Percentiles rank a stretch among this genome's conserved stretches.
Evolutionary conservation across 2,329 filamentous ascomycete species (phyloP).

Genomic region (Emmonsia crescens): DNA sequence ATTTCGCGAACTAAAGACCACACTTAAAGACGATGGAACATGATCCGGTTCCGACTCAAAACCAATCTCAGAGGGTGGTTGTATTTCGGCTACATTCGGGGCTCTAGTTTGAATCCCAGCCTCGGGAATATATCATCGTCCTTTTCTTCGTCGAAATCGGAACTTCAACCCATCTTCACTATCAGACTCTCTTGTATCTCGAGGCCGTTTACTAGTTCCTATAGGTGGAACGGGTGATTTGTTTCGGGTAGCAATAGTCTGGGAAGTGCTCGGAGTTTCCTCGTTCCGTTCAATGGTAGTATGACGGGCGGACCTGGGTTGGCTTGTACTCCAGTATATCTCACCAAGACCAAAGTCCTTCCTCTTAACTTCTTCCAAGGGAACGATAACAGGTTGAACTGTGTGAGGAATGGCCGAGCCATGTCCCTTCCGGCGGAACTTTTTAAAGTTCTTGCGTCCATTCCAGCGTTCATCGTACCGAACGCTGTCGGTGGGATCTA

Average conservation of each 20-base stretch:
- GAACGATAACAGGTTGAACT: slow-evolving; percentile 52
- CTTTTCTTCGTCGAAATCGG: slow-evolving; percentile 41
- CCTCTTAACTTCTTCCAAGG: slow-evolving; percentile 57
- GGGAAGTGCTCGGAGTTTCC: slow-evolving; percentile 8
- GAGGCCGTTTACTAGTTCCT: slow-evolving; percentile 24
- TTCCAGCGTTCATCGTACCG: slow-evolving; percentile 88
- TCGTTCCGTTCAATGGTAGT: background rate
- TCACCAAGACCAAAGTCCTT: slow-evolving; percentile 66
- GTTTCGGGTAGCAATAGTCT: slow-evolving; percentile 13
- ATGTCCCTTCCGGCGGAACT: slow-evolving; percentile 45
- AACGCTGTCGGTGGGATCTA: slow-evolving; percentile 34
- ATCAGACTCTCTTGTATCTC: slow-evolving; percentile 37
- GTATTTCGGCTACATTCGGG: background rate
- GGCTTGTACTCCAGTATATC: slow-evolving; percentile 55
- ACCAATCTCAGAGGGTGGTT: background rate
- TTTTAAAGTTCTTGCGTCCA: slow-evolving; percentile 91
- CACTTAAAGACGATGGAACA: background rate
- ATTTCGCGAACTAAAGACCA: too few relatives aligned
- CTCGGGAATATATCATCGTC: background rate
- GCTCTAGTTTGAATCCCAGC: background rate
- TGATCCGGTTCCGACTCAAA: background rate
- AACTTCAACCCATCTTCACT: slow-evolving; percentile 49
- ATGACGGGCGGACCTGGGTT: background rate
- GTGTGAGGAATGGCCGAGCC: slow-evolving; percentile 28
- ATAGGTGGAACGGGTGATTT: slow-evolving; percentile 10